Conservation (phyloP, 2,329 filamentous ascomycete genomes). For the Cephalotrichum gorgonifer region DNA sequence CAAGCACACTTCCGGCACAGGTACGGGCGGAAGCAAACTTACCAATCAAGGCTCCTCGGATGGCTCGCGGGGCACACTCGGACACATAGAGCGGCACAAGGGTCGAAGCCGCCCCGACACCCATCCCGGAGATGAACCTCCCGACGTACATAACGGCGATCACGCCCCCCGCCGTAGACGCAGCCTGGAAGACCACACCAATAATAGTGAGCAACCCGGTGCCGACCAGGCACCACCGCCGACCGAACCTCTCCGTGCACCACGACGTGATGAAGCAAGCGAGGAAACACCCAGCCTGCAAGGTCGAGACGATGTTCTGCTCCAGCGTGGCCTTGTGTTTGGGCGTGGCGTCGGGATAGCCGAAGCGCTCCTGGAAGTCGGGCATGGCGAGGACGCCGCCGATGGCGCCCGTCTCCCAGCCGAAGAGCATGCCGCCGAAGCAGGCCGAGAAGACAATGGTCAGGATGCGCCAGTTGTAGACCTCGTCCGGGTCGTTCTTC, state of each 20-base stretch:
- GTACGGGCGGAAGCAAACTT: no score
- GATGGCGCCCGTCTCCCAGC: slow-evolving; percentile 52
- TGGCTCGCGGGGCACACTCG: slow-evolving; percentile 38
- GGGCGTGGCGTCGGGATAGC: slow-evolving; percentile 17
- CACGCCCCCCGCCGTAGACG: slow-evolving; percentile 38
- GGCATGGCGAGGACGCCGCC: slow-evolving; percentile 54
- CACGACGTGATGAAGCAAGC: slow-evolving; percentile 48
- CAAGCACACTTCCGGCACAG: no score
- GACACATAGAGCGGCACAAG: slow-evolving; percentile 33
- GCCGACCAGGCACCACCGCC: slow-evolving; percentile 41
- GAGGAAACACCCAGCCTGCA: slow-evolving; percentile 59
- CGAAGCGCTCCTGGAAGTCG: slow-evolving; percentile 35
- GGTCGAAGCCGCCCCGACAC: slow-evolving; percentile 36
- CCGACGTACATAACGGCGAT: slow-evolving; percentile 56
- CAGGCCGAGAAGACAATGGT: slow-evolving; percentile 46
- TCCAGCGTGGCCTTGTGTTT: slow-evolving; percentile 39
- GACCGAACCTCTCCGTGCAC: slow-evolving; percentile 45
- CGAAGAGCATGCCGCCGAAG: slow-evolving; percentile 51
- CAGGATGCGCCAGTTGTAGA: slow-evolving; percentile 62
- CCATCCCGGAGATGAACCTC: slow-evolving; percentile 39
- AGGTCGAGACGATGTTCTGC: slow-evolving; percentile 55
- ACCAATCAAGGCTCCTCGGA: slow-evolving; percentile 37
- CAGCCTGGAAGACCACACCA: slow-evolving; percentile 55
- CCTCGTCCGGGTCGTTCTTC: slow-evolving; percentile 53
- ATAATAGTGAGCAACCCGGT: slow-evolving; percentile 46